phyloP scores from a whole-genome alignment of 2,329 filamentous ascomycete species.

The Trichophyton simii region DNA sequence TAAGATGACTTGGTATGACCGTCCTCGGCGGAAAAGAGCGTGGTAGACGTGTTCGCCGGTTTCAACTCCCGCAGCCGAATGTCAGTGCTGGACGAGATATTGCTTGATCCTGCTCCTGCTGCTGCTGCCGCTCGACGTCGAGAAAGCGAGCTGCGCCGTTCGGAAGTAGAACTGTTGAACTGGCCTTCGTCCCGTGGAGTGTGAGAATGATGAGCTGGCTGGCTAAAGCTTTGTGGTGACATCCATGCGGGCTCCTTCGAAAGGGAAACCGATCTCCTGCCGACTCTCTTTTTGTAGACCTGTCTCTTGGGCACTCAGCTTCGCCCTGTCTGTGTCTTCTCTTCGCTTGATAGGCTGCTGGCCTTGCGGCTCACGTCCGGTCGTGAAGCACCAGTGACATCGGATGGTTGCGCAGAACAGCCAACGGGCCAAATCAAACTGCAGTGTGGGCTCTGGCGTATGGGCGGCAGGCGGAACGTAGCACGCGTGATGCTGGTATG shows the following conservation, averaged over 20 bases:
- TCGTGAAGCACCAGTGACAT: constrained; percentile 4
- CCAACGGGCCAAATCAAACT: neutral
- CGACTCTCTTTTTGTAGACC: neutral
- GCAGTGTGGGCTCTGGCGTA: neutral
- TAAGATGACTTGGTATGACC: neutral
- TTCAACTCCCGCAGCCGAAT: neutral
- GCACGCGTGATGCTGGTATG: neutral
- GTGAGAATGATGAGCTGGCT: neutral
- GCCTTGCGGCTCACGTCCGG: constrained; percentile 4
- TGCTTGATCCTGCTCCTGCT: neutral
- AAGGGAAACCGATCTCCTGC: neutral
- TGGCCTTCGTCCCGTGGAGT: constrained; percentile 1
- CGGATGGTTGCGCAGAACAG: constrained; percentile 2
- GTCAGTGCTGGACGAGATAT: neutral
- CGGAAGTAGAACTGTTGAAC: neutral
- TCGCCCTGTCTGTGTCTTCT: neutral
- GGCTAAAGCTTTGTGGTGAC: constrained; percentile 3
- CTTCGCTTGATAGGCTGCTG: neutral
- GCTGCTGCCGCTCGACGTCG: neutral
- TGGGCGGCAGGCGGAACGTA: neutral
- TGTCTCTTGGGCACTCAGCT: neutral
- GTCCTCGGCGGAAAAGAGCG: neutral
- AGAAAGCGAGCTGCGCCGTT: constrained; percentile 2
- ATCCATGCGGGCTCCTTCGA: constrained; percentile 8
- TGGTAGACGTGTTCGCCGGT: neutral